These are phyloP conservation scores for Carex littledalei DNA, from an alignment of 176 grass and related monocot genomes.

Conservation along the genomic window DNA sequence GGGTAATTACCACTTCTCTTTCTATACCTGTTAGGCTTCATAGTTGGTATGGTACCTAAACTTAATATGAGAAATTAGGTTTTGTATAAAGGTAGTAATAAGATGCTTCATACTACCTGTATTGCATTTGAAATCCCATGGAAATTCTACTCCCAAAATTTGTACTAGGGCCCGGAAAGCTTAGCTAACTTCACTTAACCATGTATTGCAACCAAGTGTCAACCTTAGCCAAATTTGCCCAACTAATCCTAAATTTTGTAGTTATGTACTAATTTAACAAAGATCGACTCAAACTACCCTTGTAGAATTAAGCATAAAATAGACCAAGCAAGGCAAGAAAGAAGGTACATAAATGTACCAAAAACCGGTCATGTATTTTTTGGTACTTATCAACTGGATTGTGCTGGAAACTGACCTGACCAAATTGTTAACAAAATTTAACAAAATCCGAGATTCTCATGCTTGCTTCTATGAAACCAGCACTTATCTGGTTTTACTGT, in stretches of 20 bases:
- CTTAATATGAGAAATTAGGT: not conserved
- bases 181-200: not conserved
- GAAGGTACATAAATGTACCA: not conserved
- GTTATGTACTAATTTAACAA: not conserved
- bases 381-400: not conserved
- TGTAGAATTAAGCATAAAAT: not conserved
- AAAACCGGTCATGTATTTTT: not conserved
- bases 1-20: slow-evolving; percentile 41
- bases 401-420: not conserved
- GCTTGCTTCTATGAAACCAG: not conserved
- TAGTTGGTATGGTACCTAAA: not conserved
- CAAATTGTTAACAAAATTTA: not conserved
- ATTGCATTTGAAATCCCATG: not conserved
- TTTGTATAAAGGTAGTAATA: not conserved
- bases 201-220: not conserved
- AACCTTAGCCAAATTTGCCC: not conserved
- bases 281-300: not conserved
- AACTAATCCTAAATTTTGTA: not conserved
- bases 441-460: not conserved
- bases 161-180: not conserved
- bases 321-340: not conserved
- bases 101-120: not conserved
- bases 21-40: not conserved
- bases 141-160: not conserved
- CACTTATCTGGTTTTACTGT: not conserved